These are phyloP conservation scores for Parachaetomium inaequale DNA, from an alignment of 495 filamentous ascomycete genomes.

Conservation along the genomic window DNA sequence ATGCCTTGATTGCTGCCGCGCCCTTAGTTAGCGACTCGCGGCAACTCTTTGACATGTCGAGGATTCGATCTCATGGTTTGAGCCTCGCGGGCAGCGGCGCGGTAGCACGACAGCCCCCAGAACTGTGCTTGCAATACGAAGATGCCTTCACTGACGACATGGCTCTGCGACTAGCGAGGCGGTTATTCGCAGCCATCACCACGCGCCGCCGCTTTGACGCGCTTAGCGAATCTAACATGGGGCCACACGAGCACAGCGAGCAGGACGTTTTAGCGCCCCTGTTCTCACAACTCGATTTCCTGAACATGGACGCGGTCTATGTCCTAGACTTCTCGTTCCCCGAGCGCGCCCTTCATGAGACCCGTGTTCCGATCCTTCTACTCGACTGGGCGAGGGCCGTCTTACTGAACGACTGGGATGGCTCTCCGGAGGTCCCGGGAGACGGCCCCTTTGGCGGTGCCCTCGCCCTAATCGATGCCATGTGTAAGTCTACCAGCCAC, in stretches of 20 bases:
- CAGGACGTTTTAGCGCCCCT: constrained; percentile 45
- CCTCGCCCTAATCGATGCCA: constrained; percentile 67
- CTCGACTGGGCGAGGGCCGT: constrained; percentile 76
- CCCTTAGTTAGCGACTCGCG: constrained; percentile 45
- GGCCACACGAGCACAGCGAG: constrained; percentile 28
- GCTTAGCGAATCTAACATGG: constrained; percentile 32
- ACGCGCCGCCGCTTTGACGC: constrained; percentile 47
- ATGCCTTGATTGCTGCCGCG: constrained; percentile 50
- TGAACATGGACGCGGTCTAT: constrained; percentile 37
- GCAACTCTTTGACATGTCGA: constrained; percentile 50
- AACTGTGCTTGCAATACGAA: constrained; percentile 52
- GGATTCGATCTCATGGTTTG: constrained; percentile 47
- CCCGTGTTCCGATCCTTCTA: constrained; percentile 53
- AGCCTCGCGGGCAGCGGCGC: constrained; percentile 36
- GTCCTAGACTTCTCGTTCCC: constrained; percentile 45
- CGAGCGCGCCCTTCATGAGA: constrained; percentile 48
- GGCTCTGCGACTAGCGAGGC: constrained; percentile 48
- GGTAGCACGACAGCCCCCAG: constrained; percentile 38
- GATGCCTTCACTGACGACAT: constrained; percentile 52
- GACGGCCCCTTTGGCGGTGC: constrained; percentile 68
- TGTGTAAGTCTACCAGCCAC: constrained; percentile 52
- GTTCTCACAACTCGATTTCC: constrained; percentile 47
- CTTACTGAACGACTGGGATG: constrained; percentile 74
- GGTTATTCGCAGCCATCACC: constrained; percentile 50
- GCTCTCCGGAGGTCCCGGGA: constrained; percentile 61